phyloP scores from a whole-genome alignment of 208 protist genomes.

The Wallacemonas sp. region DNA sequence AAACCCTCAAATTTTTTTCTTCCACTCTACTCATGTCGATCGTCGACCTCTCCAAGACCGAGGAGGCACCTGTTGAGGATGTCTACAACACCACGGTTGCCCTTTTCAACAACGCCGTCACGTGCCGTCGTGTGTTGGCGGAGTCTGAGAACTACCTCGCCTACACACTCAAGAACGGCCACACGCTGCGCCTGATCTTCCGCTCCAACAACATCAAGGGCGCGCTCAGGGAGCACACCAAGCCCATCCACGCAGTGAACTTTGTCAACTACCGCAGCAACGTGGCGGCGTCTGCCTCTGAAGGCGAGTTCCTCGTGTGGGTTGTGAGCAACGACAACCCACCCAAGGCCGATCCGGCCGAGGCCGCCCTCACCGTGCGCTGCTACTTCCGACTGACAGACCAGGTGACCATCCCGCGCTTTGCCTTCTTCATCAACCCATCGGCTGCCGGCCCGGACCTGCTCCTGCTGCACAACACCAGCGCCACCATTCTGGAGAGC shows the following conservation, averaged over 20 bases:
- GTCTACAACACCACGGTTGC: slow-evolving; percentile 50
- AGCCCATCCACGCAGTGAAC: slow-evolving; percentile 54
- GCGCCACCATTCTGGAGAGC: slow-evolving; percentile 73
- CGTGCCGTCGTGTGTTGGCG: slow-evolving; percentile 62
- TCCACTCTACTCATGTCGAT: background rate
- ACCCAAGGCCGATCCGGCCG: slow-evolving; percentile 18
- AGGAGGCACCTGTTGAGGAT: slow-evolving; percentile 25
- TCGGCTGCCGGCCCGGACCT: slow-evolving; percentile 59
- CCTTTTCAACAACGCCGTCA: slow-evolving; percentile 64
- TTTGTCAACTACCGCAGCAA: slow-evolving; percentile 93
- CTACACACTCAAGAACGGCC: slow-evolving; percentile 78
- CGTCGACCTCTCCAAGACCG: slow-evolving; percentile 41
- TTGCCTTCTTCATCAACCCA: slow-evolving; percentile 87
- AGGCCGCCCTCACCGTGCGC: slow-evolving; percentile 50
- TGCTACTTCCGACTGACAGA: slow-evolving; percentile 80
- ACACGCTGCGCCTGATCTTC: slow-evolving; percentile 64
- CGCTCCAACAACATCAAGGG: slow-evolving; percentile 66
- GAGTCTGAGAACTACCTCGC: slow-evolving; percentile 80
- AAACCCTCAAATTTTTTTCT: slow-evolving; percentile 16
- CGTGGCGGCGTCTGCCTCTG: slow-evolving; percentile 66
- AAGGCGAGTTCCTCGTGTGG: slow-evolving; percentile 81
- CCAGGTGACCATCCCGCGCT: slow-evolving; percentile 60
- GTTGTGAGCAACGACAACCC: slow-evolving; percentile 52
- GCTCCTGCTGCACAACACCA: slow-evolving; percentile 73
- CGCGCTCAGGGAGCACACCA: slow-evolving; percentile 50